Evolutionary conservation across 108 stramenopile species (phyloP), one percentile per base, ranked within the genome.

Genomic region (Pseudonitzschia pungens): DNA sequence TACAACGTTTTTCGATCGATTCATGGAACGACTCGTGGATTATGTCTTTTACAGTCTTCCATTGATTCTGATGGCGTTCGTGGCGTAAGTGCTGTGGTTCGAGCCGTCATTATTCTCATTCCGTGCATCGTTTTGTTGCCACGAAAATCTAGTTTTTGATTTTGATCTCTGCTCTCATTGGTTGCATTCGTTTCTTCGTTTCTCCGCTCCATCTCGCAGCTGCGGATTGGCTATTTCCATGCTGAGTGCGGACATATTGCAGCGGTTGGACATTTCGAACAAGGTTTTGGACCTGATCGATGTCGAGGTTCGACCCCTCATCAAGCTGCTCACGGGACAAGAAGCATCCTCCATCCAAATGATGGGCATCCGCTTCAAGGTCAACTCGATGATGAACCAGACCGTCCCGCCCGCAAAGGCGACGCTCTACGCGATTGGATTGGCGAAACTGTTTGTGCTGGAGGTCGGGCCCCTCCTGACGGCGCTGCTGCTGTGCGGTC

Each of bases 401-500:
- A 89, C 86, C 4, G 72, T 92, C n/a, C 92, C 92, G 24, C 82
- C 78, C 0, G 92, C 92, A 40, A 90, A 90, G 71, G 89, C 89
- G 6, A 79, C 70, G 4, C 68, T 93, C 51, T 93, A 86, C 79
- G 89, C 92, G 3, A 80, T 91, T 28, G 92, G 92, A 10, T 78
- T 93, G 85, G 82, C 89, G 15, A 90, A 90, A 65, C 65, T 93
- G 24, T 93, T 93, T 71, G 86, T 89, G 4, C 73, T 93, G 74
- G 92, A 93, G 65, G 83, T 93, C 31, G 92, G 92, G 7, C 92
- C 92, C 1, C 76, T 93, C 24, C 77, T 93, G 52, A 90, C 92
- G 43, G 85, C 89, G 3, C 53, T 93, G 36, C 68, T 93, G 28
- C 71, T 93, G 5, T 89, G 87, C 69, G 92, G 92, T 28, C 76